Evolutionary conservation across 192 early-diverging fungal genomes (phyloP).

Genomic region (Entomortierella parvispora): DNA sequence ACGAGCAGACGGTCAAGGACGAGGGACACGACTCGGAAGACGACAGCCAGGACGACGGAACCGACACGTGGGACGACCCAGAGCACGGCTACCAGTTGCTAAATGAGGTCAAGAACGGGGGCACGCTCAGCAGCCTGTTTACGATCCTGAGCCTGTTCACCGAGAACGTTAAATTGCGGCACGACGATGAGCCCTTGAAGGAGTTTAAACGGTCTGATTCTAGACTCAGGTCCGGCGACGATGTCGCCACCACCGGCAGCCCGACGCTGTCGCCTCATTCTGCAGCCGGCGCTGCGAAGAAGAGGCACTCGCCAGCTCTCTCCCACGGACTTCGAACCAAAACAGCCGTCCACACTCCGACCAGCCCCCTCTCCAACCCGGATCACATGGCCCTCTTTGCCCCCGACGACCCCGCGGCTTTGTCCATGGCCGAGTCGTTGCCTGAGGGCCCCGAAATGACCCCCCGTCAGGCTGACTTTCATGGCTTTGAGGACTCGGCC

Average conservation of each 20-base stretch:
- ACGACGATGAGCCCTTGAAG: conserved; percentile 56
- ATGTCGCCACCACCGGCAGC: background rate
- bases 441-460: conserved; percentile 18
- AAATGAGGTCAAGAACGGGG: conserved; percentile 91
- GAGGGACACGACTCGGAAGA: conserved; percentile 52
- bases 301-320: conserved; percentile 25
- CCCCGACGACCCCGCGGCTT: conserved; percentile 1
- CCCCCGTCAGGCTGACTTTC: conserved; percentile 21
- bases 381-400: conserved; percentile 52
- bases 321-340: conserved; percentile 38
- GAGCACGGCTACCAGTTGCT: conserved; percentile 72
- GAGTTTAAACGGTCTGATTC: conserved; percentile 39
- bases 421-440: background rate
- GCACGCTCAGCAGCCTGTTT: conserved; percentile 93
- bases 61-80: conserved; percentile 51
- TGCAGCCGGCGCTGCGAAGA: conserved; percentile 10
- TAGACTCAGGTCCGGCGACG: conserved; percentile 5
- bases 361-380: conserved; percentile 51
- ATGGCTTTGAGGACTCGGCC: conserved; percentile 14
- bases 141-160: conserved; percentile 92
- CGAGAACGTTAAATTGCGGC: conserved; percentile 71
- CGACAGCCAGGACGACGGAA: conserved; percentile 45
- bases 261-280: conserved; percentile 10
- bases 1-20: conserved; percentile 65
- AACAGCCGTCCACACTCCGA: conserved; percentile 39